Conservation (phyloP, 352 stramenopile genomes). For the Ophiocytium majus region DNA sequence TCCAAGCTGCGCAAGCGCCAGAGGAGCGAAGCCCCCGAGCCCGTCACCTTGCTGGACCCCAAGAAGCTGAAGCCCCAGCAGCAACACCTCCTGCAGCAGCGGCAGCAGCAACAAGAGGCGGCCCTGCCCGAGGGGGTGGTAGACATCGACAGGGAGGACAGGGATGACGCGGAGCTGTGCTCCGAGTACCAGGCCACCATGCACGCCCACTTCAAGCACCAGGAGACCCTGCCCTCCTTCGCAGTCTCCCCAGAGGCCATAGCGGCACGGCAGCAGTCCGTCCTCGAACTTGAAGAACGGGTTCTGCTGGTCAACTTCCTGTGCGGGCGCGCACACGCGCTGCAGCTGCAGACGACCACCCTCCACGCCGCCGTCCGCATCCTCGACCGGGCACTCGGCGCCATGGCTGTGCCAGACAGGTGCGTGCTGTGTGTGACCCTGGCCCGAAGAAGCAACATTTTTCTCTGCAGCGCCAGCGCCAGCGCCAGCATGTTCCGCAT, state of each 20-base stretch:
- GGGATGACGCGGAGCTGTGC: conserved; percentile 7
- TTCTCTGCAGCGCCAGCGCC: too few relatives aligned
- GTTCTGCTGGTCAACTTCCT: conserved; percentile 14
- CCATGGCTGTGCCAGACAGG: not conserved
- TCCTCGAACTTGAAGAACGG: not conserved
- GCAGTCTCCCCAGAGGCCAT: not conserved
- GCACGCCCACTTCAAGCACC: not conserved
- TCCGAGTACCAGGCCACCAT: not conserved
- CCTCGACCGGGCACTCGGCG: not conserved
- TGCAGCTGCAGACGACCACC: not conserved
- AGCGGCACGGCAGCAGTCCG: not conserved
- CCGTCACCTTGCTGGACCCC: too few relatives aligned
- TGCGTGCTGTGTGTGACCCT: too few relatives aligned
- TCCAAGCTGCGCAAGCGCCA: not conserved
- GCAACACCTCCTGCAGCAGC: not conserved
- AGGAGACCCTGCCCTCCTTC: not conserved
- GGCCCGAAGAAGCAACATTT: too few relatives aligned
- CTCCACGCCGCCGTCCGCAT: not conserved
- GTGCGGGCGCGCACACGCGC: not conserved
- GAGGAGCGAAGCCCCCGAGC: not conserved
- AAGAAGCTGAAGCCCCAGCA: not conserved
- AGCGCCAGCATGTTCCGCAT: too few relatives aligned
- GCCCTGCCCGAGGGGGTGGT: not conserved
- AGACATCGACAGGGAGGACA: not conserved
- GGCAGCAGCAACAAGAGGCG: not conserved